These are phyloP conservation scores for Rhizopogon vulgaris DNA, from an alignment of 768 basidiomycete genomes.

Conservation along the genomic window DNA sequence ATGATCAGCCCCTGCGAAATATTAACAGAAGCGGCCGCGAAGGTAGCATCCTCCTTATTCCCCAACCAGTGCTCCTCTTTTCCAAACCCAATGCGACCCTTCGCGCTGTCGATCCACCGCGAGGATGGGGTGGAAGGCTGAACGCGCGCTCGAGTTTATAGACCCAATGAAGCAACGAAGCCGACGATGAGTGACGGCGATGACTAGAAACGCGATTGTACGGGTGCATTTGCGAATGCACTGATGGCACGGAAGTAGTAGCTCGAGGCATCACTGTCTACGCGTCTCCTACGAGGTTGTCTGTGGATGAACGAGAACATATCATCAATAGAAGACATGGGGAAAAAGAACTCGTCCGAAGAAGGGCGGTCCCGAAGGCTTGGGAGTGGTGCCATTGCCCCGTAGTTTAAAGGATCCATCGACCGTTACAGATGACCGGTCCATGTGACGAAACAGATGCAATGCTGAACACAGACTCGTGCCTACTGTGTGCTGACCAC, in stretches of 20 bases:
- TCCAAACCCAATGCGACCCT: conserved; percentile 58
- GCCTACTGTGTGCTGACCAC: conserved; percentile 36
- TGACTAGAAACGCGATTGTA: conserved; percentile 38
- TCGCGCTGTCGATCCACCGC: conserved; percentile 49
- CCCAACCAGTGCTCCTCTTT: conserved; percentile 54
- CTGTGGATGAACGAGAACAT: conserved; percentile 59
- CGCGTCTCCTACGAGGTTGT: conserved; percentile 40
- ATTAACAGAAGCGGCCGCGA: conserved; percentile 7
- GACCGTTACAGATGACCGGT: conserved; percentile 50
- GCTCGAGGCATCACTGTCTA: conserved; percentile 73
- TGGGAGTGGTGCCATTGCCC: conserved; percentile 27
- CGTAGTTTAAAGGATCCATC: conserved; percentile 72
- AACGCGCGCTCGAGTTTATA: too few relatives aligned
- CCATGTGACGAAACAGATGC: conserved; percentile 80
- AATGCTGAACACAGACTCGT: conserved; percentile 65
- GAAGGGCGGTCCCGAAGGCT: conserved; percentile 49
- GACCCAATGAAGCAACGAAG: conserved; percentile 50
- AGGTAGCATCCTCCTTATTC: conserved; percentile 39
- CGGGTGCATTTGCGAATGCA: conserved; percentile 21
- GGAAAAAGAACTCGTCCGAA: conserved; percentile 54
- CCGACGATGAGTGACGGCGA: conserved; percentile 56
- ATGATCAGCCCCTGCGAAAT: conserved; percentile 33
- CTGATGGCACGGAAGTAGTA: conserved; percentile 56
- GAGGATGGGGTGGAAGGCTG: conserved; percentile 39
- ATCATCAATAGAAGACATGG: conserved; percentile 58